A percentile compares a stretch with the other conserved stretches of the same genome.
Conservation (phyloP, 75 land plant species). For the Adiantum capillusveneris region DNA sequence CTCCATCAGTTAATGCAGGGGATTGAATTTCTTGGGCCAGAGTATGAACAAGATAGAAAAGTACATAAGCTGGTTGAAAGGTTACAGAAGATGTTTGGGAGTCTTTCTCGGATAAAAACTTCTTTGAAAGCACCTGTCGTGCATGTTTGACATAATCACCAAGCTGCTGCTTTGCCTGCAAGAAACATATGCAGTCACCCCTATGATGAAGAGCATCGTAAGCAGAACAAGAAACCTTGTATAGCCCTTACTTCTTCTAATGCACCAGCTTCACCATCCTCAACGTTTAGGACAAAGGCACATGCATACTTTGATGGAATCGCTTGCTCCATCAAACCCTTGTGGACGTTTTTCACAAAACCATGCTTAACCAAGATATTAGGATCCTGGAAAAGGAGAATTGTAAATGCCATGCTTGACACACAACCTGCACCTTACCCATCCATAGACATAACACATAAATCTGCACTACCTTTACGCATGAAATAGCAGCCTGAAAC, state of each 20-base stretch:
- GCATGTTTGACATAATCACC: constrained; percentile 59
- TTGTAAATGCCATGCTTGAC: too few relatives aligned
- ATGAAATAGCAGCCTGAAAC: constrained; percentile 31
- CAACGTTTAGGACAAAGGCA: constrained; percentile 48
- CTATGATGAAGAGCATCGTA: too few relatives aligned
- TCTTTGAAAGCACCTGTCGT: constrained; percentile 38
- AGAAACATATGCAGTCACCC: too few relatives aligned
- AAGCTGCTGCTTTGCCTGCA: constrained; percentile 52
- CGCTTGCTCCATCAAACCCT: constrained; percentile 35
- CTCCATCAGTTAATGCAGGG: constrained; percentile 47
- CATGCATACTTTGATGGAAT: constrained; percentile 80
- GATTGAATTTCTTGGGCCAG: constrained; percentile 68
- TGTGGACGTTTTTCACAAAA: constrained; percentile 42
- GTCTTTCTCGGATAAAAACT: constrained; percentile 25
- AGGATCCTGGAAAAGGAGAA: constrained; percentile 60
- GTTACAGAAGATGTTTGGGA: constrained; percentile 24
- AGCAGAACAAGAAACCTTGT: too few relatives aligned
- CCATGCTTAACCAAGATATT: constrained; percentile 24
- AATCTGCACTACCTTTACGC: constrained; percentile 69
- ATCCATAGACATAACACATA: too few relatives aligned
- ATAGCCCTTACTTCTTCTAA: constrained; percentile 55
- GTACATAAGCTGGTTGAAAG: constrained; percentile 60
- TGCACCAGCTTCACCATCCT: constrained; percentile 22
- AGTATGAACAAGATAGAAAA: constrained; percentile 69
- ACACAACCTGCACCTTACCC: too few relatives aligned